These are phyloP conservation scores for Thalassiosira ordinaria DNA, from an alignment of 352 stramenopile species.

Conservation along the genomic window DNA sequence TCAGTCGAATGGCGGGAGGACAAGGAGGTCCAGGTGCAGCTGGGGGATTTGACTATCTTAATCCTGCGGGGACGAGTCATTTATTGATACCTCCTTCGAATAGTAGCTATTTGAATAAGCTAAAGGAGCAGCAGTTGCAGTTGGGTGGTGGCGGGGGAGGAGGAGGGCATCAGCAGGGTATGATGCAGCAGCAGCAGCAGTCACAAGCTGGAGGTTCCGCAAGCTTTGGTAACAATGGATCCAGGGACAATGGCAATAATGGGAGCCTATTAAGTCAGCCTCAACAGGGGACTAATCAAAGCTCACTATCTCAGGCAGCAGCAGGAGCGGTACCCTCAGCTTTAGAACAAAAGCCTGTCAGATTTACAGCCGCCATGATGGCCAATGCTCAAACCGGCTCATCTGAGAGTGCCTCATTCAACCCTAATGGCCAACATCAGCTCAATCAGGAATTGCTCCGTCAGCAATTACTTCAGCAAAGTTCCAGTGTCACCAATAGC, in stretches of 20 bases:
- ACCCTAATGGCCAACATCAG: not conserved
- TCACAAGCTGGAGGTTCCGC: no score
- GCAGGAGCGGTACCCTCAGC: not conserved
- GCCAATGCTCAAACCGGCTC: not conserved
- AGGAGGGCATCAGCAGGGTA: not conserved
- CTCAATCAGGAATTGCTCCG: constrained; percentile 27
- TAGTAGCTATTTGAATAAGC: constrained; percentile 28
- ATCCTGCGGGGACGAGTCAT: constrained; percentile 10
- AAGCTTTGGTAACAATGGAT: no score
- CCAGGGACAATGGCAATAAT: not conserved
- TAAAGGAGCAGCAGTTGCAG: constrained; percentile 23
- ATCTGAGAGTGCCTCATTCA: not conserved
- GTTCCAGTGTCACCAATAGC: not conserved
- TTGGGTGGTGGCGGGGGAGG: not conserved
- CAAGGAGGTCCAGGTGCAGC: constrained; percentile 6
- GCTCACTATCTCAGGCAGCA: no score
- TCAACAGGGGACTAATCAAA: not conserved
- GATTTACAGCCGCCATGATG: constrained; percentile 39
- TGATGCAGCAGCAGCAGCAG: not conserved
- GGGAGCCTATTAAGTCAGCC: not conserved
- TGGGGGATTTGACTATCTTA: constrained; percentile 36
- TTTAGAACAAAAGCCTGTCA: not conserved
- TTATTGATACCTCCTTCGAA: constrained; percentile 30
- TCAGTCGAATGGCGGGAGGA: constrained; percentile 59
- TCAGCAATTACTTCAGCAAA: constrained; percentile 33